Evolutionary conservation across 2,329 filamentous ascomycete genomes (phyloP), one percentile per base, ranked within the genome.

Genomic region (Neofusicoccum ribis): DNA sequence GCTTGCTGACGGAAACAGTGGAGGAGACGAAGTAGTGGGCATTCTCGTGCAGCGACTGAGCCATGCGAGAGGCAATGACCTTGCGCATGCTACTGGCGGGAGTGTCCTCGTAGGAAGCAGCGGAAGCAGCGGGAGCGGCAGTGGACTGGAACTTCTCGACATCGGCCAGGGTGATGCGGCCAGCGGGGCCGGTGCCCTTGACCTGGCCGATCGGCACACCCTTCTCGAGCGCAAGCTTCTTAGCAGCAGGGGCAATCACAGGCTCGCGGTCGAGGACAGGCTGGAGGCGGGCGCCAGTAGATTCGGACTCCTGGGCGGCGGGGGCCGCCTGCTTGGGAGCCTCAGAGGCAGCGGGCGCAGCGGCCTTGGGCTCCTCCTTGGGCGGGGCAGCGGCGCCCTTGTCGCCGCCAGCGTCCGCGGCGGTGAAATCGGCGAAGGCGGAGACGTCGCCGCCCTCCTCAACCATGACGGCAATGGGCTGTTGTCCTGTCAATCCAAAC

Each of bases 11-110:
- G 66, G 94, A 98, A 76, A 99, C 87, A 72, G 88, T 88, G 74
- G 92, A 90, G 73, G 92, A 92, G 74, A 99, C 94, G 78, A 94
- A 99, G 88, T 96, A 99, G 86, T 98, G 95, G 67, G 95, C 95
- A 86, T 97, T 98, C 82, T 94, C 89, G 80, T 91, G 88, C 79
- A 92, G 86, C 49, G 94, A 98, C 83, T 97, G 86, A 75, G 89
- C 89, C 67, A 99, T 91, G 72, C 95, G 92, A 80, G 83, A 88
- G 79, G 95, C 95, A 79, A 99, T 99, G 71, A 91, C 93, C 88
- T 97, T 98, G 85, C 95, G 93, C 95, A 99, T 99, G 78, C 91
- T 90, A 74, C 86, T 90, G 72, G 93, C 87, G 69, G 93, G 91
- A 68, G 87, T 87, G 77, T 99, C 95, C 81, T 93, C 89, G 81